A percentile compares a stretch with the other conserved stretches of the same genome.
These are phyloP conservation scores for Linnemannia exigua DNA, from an alignment of 192 early-diverging fungal species.

Conservation along the genomic window DNA sequence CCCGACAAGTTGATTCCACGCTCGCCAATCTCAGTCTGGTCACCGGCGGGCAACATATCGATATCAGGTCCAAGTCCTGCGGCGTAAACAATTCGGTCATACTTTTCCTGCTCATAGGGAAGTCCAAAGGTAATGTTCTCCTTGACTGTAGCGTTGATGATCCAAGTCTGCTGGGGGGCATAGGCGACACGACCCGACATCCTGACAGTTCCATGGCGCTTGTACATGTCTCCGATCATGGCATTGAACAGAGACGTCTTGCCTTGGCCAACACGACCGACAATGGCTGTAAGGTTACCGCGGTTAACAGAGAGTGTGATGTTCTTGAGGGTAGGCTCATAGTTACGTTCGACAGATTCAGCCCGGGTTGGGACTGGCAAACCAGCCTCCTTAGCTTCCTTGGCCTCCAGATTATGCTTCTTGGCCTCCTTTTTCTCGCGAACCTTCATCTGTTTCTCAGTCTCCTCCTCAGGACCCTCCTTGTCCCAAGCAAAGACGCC, in stretches of 20 bases:
- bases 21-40: conserved; percentile 92
- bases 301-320: conserved; percentile 35
- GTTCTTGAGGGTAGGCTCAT: conserved; percentile 27
- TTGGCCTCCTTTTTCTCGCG: conserved; percentile 27
- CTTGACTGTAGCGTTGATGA: conserved; percentile 91
- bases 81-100: conserved; percentile 75
- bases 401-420: conserved; percentile 12
- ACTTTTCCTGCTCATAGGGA: conserved; percentile 76
- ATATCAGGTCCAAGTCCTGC: conserved; percentile 90
- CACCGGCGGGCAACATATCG: conserved; percentile 83
- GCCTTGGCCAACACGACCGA: conserved; percentile 56
- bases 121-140: conserved; percentile 93
- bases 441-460: conserved; percentile 26
- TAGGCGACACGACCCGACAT: conserved; percentile 77
- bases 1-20: conserved; percentile 88
- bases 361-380: background rate
- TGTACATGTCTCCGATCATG: conserved; percentile 91
- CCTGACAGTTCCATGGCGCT: conserved; percentile 68
- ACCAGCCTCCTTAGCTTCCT: conserved; percentile 29
- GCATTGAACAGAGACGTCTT: conserved; percentile 62
- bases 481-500: conserved; percentile 44
- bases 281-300: conserved; percentile 38
- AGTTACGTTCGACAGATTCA: conserved; percentile 7
- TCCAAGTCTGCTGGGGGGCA: conserved; percentile 79
- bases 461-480: conserved; percentile 23